Evolutionary conservation across 805 yeast genomes (phyloP).

Genomic region (Nakazawaea ishiwadae): DNA sequence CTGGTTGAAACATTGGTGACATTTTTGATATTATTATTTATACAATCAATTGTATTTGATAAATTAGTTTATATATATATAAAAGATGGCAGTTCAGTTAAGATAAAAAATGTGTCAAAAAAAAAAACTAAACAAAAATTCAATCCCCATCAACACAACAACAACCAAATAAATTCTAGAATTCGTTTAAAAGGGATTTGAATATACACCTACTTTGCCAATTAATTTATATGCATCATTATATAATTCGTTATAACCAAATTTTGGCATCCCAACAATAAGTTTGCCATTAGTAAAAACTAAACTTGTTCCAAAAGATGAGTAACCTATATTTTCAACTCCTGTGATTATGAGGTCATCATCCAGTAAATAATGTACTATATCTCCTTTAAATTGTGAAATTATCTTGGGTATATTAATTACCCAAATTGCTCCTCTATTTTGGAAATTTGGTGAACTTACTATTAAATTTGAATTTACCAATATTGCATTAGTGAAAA

Average conservation of each 20-base stretch:
- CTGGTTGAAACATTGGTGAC: too few relatives aligned
- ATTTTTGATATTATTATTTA: too few relatives aligned
- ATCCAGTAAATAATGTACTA: not conserved
- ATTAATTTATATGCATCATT: constrained; percentile 21
- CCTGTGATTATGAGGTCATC: constrained; percentile 16
- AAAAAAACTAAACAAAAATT: too few relatives aligned
- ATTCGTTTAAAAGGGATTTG: too few relatives aligned
- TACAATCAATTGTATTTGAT: too few relatives aligned
- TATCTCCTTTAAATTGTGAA: not conserved
- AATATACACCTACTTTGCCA: constrained; percentile 27
- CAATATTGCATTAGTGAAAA: constrained; percentile 13
- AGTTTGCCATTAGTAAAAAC: constrained; percentile 21
- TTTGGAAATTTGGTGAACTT: constrained; percentile 26
- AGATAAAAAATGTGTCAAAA: too few relatives aligned
- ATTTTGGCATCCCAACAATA: constrained; percentile 34
- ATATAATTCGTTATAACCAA: constrained; percentile 26
- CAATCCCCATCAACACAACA: too few relatives aligned
- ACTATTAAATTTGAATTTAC: constrained; percentile 10
- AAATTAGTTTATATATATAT: too few relatives aligned
- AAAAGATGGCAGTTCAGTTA: too few relatives aligned
- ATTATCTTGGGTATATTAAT: constrained; percentile 21
- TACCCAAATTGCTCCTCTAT: constrained; percentile 44
- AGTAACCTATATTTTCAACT: constrained; percentile 33
- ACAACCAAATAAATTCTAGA: too few relatives aligned
- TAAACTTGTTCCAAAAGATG: constrained; percentile 40